Evolutionary conservation across 2,329 filamentous ascomycete genomes (phyloP).

Genomic region (Lecanicillium sp.): DNA sequence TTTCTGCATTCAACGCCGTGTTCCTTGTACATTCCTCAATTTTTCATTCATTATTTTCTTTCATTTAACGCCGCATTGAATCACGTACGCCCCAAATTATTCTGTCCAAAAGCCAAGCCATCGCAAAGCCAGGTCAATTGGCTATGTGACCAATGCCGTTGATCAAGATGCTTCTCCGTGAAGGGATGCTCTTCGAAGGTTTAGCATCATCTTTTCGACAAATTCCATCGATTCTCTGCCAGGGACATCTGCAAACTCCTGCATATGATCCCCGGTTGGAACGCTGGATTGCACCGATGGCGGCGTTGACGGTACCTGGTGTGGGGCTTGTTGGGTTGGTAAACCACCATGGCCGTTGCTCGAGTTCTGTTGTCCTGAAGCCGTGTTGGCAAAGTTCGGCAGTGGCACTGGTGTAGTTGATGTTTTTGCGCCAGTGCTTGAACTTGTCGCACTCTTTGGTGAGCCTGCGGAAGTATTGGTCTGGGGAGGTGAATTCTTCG

Average conservation of each 20-base stretch:
- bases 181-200: slow-evolving; percentile 30
- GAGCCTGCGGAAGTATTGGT: background rate
- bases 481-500: background rate
- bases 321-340: background rate
- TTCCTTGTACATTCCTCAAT: too few relatives aligned
- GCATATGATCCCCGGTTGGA: slow-evolving; percentile 13
- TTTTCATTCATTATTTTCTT: too few relatives aligned
- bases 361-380: slow-evolving; percentile 1
- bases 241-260: slow-evolving; percentile 33
- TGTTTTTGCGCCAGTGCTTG: slow-evolving; percentile 8
- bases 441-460: background rate
- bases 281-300: background rate
- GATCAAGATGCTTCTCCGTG: background rate
- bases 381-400: slow-evolving; percentile 12
- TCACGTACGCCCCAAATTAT: too few relatives aligned
- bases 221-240: slow-evolving; percentile 37
- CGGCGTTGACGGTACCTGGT: background rate
- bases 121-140: too few relatives aligned
- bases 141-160: too few relatives aligned
- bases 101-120: too few relatives aligned
- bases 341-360: background rate
- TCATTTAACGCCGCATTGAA: too few relatives aligned
- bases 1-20: too few relatives aligned
- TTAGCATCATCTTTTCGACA: slow-evolving; percentile 44
- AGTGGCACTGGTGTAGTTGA: slow-evolving; percentile 25